These are phyloP conservation scores for Escallonia herrerae DNA, from an alignment of 129 eudicot genomes.

Conservation along the genomic window DNA sequence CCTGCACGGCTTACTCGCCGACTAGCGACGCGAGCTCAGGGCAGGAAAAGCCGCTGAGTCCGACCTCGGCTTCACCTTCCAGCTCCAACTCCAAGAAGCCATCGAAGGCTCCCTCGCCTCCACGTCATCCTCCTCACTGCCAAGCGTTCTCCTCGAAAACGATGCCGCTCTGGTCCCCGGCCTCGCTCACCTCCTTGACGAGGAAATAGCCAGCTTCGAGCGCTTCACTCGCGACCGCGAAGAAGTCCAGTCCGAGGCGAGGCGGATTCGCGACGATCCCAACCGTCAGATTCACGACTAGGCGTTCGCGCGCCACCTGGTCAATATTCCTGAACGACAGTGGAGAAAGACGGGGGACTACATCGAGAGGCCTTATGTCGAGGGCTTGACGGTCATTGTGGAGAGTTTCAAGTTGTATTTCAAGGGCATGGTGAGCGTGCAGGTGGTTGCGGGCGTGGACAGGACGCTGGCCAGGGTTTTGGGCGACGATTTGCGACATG, in stretches of 20 bases:
- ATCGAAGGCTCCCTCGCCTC: constrained; percentile 27
- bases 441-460: constrained; percentile 10
- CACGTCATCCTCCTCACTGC: constrained; percentile 8
- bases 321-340: constrained; percentile 36
- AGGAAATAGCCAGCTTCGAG: constrained; percentile 38
- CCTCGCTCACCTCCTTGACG: constrained; percentile 23
- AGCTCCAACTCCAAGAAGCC: no score
- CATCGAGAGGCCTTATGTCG: constrained; percentile 37
- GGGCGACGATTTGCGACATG: constrained; percentile 45
- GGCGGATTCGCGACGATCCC: constrained; percentile 23
- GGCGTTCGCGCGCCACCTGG: constrained; percentile 45
- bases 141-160: no score
- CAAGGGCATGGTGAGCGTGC: constrained; percentile 70
- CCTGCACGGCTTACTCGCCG: no score
- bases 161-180: constrained; percentile 15
- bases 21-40: no score
- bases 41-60: constrained; percentile 48
- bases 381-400: constrained; percentile 10
- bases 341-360: constrained; percentile 47
- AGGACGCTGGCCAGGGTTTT: constrained; percentile 39
- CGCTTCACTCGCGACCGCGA: constrained; percentile 28
- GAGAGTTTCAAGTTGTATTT: constrained; percentile 44
- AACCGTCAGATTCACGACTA: constrained; percentile 55
- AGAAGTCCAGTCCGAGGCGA: constrained; percentile 21
- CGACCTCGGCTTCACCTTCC: constrained; percentile 29